Evolutionary conservation across 108 stramenopile species (phyloP).

Genomic region (Cyclotella baltica): DNA sequence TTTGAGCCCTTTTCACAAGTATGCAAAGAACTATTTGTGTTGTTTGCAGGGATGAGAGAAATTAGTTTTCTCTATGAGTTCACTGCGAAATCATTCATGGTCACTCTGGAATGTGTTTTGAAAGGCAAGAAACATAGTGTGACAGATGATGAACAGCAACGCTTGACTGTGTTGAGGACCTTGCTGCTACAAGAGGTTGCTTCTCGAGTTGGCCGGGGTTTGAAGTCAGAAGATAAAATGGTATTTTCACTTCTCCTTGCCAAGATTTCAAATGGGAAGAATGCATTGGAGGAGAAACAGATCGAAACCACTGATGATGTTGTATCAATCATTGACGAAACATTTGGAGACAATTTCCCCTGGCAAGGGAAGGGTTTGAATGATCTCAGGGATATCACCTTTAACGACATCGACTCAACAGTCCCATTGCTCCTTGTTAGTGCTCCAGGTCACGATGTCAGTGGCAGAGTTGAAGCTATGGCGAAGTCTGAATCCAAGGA

Average conservation of each 20-base stretch:
- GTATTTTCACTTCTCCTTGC: constrained; percentile 93
- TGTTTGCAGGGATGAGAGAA: constrained; percentile 73
- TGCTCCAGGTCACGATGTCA: constrained; percentile 97
- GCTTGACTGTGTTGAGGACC: constrained; percentile 69
- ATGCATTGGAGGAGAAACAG: constrained; percentile 12
- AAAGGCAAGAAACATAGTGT: constrained; percentile 32
- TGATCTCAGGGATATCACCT: constrained; percentile 77
- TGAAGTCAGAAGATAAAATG: constrained; percentile 92
- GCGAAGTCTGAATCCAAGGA: constrained; percentile 79
- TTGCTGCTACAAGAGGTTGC: constrained; percentile 84
- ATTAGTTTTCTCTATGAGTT: constrained; percentile 89
- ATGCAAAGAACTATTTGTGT: constrained; percentile 77
- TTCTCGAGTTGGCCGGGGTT: constrained; percentile 88
- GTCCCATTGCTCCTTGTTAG: constrained; percentile 92
- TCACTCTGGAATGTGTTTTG: constrained; percentile 80
- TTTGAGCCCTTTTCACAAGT: constrained; percentile 90
- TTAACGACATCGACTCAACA: constrained; percentile 70
- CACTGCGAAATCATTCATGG: constrained; percentile 84
- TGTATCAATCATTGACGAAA: constrained; percentile 54
- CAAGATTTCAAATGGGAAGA: constrained; percentile 67
- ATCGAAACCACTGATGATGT: constrained; percentile 59
- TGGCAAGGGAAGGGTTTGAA: constrained; percentile 95
- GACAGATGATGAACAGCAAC: constrained; percentile 43
- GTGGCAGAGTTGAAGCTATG: constrained; percentile 92
- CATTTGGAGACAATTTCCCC: constrained; percentile 77